A percentile compares a stretch with the other conserved stretches of the same genome.
These are phyloP conservation scores for Adiantum capillusveneris DNA, from an alignment of 75 land plant genomes.

Conservation along the genomic window DNA sequence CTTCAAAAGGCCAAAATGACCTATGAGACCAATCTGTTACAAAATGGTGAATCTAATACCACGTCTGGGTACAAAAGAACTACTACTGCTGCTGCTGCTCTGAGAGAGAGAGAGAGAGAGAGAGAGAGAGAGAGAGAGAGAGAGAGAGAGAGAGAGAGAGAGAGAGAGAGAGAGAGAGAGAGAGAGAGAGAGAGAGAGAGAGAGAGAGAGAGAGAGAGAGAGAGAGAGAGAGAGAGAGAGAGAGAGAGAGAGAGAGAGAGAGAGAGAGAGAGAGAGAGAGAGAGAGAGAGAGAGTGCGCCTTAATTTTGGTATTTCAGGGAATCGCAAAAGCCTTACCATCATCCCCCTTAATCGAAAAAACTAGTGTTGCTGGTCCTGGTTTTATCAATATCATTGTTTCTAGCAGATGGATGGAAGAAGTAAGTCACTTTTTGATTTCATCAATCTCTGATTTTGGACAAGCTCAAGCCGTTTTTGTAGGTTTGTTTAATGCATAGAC, in stretches of 20 bases:
- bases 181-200: too few species aligned
- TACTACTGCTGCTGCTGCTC: too few species aligned
- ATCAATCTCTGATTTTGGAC: neutral
- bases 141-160: too few species aligned
- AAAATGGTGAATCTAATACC: too few species aligned
- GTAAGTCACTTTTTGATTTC: slow-evolving; percentile 15
- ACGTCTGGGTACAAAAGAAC: too few species aligned
- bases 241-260: neutral
- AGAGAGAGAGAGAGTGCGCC: neutral
- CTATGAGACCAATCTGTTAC: too few species aligned
- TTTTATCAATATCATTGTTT: slow-evolving; percentile 70
- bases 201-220: too few species aligned
- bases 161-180: too few species aligned
- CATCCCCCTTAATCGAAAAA: slow-evolving; percentile 56
- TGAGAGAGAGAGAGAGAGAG: too few species aligned
- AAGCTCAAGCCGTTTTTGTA: neutral
- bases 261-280: neutral
- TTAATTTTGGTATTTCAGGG: slow-evolving; percentile 37
- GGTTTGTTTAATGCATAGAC: too few species aligned
- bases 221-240: slow-evolving; percentile 6
- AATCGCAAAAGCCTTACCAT: slow-evolving; percentile 60
- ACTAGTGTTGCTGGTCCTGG: slow-evolving; percentile 85
- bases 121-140: too few species aligned
- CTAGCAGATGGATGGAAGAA: slow-evolving; percentile 72
- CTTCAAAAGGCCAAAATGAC: too few species aligned